phyloP scores from a whole-genome alignment of 2,329 filamentous ascomycete species.

The Pseudonectria foliicola region DNA sequence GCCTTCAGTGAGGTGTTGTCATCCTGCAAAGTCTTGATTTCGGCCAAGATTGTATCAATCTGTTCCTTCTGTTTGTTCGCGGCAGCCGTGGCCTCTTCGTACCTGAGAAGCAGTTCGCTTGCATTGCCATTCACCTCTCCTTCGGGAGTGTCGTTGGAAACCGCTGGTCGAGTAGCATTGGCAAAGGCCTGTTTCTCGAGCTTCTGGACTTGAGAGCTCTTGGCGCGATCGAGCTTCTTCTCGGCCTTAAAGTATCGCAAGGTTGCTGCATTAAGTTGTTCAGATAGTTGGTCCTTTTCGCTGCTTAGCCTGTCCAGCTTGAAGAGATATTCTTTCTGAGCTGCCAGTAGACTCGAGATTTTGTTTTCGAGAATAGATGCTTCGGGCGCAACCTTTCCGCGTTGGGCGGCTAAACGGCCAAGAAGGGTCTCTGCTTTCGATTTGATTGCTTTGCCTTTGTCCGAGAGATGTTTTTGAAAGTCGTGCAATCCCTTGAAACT shows the following conservation, averaged over 20 bases:
- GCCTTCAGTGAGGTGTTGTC: constrained; percentile 69
- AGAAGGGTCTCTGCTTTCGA: constrained; percentile 66
- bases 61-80: constrained; percentile 84
- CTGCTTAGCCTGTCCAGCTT: constrained; percentile 67
- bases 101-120: constrained; percentile 65
- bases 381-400: constrained; percentile 56
- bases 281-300: constrained; percentile 79
- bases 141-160: constrained; percentile 35
- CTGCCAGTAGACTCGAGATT: constrained; percentile 66
- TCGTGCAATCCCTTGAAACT: constrained; percentile 56
- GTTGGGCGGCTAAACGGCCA: constrained; percentile 41
- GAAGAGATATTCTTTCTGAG: constrained; percentile 73
- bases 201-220: constrained; percentile 84
- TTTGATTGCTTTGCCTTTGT: constrained; percentile 70
- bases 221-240: constrained; percentile 83
- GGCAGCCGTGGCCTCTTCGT: constrained; percentile 70
- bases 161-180: constrained; percentile 49
- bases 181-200: constrained; percentile 82
- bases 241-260: constrained; percentile 91
- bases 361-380: constrained; percentile 66
- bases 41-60: constrained; percentile 67
- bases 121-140: constrained; percentile 46
- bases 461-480: constrained; percentile 77
- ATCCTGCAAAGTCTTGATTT: constrained; percentile 67
- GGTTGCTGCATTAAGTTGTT: constrained; percentile 81